phyloP scores from a whole-genome alignment of 306 rosid species.

The Malus sieversii region DNA sequence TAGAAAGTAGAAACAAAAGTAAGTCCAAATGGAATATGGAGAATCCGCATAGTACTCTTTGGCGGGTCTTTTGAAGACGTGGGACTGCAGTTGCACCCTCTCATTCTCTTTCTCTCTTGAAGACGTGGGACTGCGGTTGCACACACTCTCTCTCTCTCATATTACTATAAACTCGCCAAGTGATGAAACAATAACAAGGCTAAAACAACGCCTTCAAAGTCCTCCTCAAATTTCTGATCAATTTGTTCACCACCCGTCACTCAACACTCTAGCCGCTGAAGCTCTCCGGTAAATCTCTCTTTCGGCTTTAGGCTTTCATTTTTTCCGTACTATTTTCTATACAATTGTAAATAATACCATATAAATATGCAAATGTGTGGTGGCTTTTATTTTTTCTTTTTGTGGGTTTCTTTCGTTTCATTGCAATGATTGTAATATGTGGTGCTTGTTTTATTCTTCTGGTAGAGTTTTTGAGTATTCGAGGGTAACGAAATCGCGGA shows the following conservation, averaged over 20 bases:
- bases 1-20: background rate
- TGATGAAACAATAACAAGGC: background rate
- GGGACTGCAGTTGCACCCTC: background rate
- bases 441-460: background rate
- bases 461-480: background rate
- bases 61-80: conserved; percentile 9
- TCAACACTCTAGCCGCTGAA: background rate
- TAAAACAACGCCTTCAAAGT: background rate
- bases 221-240: background rate
- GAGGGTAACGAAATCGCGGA: background rate
- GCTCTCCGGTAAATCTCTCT: background rate
- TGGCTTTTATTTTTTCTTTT: background rate
- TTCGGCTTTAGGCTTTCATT: background rate
- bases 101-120: background rate
- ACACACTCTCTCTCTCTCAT: too few species aligned
- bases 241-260: background rate
- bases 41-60: background rate
- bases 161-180: background rate
- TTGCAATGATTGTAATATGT: background rate
- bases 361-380: background rate
- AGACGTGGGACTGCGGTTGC: too few species aligned
- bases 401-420: background rate
- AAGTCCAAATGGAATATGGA: background rate
- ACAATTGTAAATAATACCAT: background rate
- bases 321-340: background rate